Base-by-base conservation (phyloP, 805 yeast genomes). In the Lipomyces anomalus region DNA sequence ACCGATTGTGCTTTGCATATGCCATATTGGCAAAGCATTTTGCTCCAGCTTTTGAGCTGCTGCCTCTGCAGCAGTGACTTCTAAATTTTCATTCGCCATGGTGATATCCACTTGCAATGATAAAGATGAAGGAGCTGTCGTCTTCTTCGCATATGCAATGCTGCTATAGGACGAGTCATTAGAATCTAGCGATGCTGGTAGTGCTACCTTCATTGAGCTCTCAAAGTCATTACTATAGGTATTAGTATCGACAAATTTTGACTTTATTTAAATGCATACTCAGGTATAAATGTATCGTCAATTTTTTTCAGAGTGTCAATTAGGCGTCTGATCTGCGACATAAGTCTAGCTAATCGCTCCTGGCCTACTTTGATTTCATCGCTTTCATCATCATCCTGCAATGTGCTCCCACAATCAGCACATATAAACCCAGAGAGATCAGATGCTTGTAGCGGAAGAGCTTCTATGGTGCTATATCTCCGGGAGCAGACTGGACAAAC, bases 21-120 rank as follows among this genome's bases (percentile, higher is more conserved):
- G 95, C 99, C 99, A 92, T 23, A 92, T 82, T 5, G 99, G 99
- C 55, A 92, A 72, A 3, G 96, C 96, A 62, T 92, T 92, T 64
- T 90, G 96, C 61, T 84, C 82, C 64, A 76, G 79, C 73, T 75
- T 80, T 69, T 71, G 79, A 66, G 63, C 84, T 17, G 35, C 82
- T 60, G 76, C 70, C 56, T 79, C 80, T 74, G 74, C 65, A 81
- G 88, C 56, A 78, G 75, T 61, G 75, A 80, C 55, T 64, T 86
- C 96, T 57, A 80, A 84, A 16, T 32, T 44, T n/a, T 16, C 34
- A 11, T 30, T 22, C 5, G 90, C 92, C 3, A 95, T 80, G 43
- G 83, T 74, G 56, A 92, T 88, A 56, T 84, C 81, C 46, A 92
- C 95, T 64, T 86, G 89, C 57, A 92, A 74, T 1, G 95, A 83